phyloP scores from a whole-genome alignment of 352 stramenopile genomes.

The Aphanomyces cochlioides region DNA sequence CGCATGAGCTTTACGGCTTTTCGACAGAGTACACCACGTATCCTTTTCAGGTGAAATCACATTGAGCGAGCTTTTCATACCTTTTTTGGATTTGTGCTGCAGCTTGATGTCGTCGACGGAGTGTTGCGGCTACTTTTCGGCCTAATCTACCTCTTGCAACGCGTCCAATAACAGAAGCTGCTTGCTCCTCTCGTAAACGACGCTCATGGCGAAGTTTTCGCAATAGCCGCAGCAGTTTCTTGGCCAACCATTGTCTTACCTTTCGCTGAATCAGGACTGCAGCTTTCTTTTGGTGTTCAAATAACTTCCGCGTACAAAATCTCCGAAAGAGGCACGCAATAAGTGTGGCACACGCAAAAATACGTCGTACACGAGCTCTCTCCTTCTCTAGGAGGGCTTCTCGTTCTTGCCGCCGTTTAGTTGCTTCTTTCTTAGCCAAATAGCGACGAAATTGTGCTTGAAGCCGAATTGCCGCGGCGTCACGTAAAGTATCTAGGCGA shows the following conservation, averaged over 20 bases:
- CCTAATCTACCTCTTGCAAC: conserved; percentile 5
- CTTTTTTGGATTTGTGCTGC: background rate
- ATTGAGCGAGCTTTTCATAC: too few species aligned
- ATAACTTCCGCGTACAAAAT: background rate
- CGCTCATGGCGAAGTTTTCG: too few species aligned
- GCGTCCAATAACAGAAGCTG: conserved; percentile 7
- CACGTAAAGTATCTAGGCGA: background rate
- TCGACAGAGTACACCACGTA: too few species aligned
- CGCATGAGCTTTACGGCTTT: too few species aligned
- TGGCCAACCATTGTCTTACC: background rate
- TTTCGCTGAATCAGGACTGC: conserved; percentile 16
- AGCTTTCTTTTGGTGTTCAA: background rate
- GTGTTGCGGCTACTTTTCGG: background rate
- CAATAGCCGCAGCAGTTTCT: background rate
- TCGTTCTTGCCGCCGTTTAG: background rate
- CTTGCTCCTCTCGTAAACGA: background rate
- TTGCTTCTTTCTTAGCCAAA: background rate
- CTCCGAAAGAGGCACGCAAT: conserved; percentile 5
- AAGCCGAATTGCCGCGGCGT: conserved; percentile 9
- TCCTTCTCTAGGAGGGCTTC: background rate
- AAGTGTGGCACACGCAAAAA: background rate
- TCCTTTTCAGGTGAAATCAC: too few species aligned
- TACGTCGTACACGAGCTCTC: background rate
- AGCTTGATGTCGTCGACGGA: background rate
- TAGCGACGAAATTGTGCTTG: background rate